Evolutionary conservation across 2,329 filamentous ascomycete genomes (phyloP).

Genomic region (Dactylellina drechsleri): DNA sequence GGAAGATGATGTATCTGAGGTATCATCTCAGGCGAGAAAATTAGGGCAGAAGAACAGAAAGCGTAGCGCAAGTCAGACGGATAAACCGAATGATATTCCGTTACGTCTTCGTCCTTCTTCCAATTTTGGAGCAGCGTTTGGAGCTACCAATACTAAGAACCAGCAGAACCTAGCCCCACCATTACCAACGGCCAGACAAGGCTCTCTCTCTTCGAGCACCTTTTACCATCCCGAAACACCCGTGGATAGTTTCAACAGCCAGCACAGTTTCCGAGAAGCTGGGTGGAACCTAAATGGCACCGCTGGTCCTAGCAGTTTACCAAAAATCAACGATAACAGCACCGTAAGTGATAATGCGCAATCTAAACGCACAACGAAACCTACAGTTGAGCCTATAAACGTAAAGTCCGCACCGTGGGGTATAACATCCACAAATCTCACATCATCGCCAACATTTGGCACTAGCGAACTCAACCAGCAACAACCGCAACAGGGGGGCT

Average conservation of each 20-base stretch:
- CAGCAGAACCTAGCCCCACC: constrained; percentile 39
- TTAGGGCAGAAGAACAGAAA: constrained; percentile 13
- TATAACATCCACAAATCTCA: constrained; percentile 41
- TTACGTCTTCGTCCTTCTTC: constrained; percentile 40
- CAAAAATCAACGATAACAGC: constrained; percentile 35
- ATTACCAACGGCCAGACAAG: constrained; percentile 21
- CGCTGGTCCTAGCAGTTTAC: constrained; percentile 1
- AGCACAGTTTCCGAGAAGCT: constrained; percentile 45
- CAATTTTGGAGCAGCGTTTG: constrained; percentile 47
- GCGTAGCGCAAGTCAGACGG: constrained; percentile 34
- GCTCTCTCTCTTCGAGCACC: constrained; percentile 31
- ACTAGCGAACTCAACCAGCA: constrained; percentile 1
- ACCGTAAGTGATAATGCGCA: constrained; percentile 30
- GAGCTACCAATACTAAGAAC: constrained; percentile 17
- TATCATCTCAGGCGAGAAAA: background rate
- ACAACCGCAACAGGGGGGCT: constrained; percentile 8
- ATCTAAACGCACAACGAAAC: constrained; percentile 31
- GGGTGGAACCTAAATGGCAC: constrained; percentile 15
- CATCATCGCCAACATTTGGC: constrained; percentile 47
- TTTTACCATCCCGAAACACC: constrained; percentile 54
- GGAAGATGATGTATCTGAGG: constrained; percentile 33
- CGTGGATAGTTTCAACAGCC: constrained; percentile 49
- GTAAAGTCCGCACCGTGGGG: constrained; percentile 51
- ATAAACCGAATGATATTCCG: constrained; percentile 43
- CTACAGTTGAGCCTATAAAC: constrained; percentile 31